Conservation (phyloP, 805 yeast genomes). For the Torulaspora delbrueckii region DNA sequence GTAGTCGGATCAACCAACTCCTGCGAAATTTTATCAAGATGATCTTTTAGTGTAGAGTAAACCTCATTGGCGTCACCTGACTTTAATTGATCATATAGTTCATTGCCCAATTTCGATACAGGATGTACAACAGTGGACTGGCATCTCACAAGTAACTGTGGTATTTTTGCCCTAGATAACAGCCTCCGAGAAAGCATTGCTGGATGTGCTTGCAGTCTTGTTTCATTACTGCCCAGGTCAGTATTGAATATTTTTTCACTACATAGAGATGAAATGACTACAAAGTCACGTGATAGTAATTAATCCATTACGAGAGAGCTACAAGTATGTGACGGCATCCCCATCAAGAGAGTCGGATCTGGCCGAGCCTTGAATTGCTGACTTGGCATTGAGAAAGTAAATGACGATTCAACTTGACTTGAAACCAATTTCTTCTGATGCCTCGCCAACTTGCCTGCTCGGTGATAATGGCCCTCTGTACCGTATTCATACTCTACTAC, state of each 20-base stretch:
- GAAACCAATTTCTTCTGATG: too few species aligned
- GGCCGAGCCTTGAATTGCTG: too few species aligned
- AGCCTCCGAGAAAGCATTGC: conserved; percentile 8
- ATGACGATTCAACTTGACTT: too few species aligned
- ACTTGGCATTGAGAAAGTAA: too few species aligned
- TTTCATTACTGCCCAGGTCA: background rate
- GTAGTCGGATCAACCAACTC: conserved; percentile 11
- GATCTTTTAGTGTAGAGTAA: conserved; percentile 13
- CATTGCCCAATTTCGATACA: conserved; percentile 15
- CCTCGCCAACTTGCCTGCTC: too few species aligned
- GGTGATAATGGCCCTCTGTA: too few species aligned
- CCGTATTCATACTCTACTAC: too few species aligned
- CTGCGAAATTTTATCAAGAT: conserved; percentile 12
- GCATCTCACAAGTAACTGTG: background rate
- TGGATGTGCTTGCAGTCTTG: background rate
- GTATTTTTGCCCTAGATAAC: background rate
- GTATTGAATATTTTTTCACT: conserved; percentile 1
- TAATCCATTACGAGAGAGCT: too few species aligned
- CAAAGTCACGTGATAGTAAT: background rate
- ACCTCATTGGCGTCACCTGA: conserved; percentile 10
- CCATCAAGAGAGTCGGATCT: too few species aligned
- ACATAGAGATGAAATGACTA: background rate
- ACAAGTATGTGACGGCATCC: too few species aligned
- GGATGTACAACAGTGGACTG: conserved; percentile 16
- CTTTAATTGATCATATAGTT: conserved; percentile 11